Base-by-base conservation (phyloP, 2,329 filamentous ascomycete genomes). In the Emmonsiellopsis sp. region DNA sequence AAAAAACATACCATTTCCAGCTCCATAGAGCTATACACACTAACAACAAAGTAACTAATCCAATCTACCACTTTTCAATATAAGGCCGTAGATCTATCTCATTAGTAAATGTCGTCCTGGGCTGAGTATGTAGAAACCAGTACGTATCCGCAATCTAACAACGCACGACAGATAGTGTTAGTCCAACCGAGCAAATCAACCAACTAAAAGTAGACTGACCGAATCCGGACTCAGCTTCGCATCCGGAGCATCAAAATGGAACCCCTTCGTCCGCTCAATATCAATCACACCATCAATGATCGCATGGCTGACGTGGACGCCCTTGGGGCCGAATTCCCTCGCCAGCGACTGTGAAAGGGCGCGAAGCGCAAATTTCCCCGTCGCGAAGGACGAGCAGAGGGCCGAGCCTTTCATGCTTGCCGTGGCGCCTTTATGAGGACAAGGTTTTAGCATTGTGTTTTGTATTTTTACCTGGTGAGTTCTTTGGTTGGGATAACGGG, bases 231-330 rank as follows among this genome's bases (percentile, higher is more conserved):
- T 83, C 56, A 95, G 81, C 74, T 91, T 92, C 0, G 77, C 81
- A 68, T 85, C 82, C 5, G 78, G 72, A 20, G 75, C 74, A 56
- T 78, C 71, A 65, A 79, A 78, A 53, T 78, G 65, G 70, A 72
- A 84, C 38, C 77, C 78, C 67, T 83, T 85, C 1, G 83, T 86
- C 57, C 80, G 75, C 0, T 87, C 86, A 52, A 87, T 90, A 67
- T 94, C 86, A 67, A 95, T 95, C 1, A 88, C 79, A 0, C 89
- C 90, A 65, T 95, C 90, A 52, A 94, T 84, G 56, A 95, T 82
- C 5, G 85, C 83, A 70, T 94, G 88, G 0, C 85, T 81, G 1
- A 95, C 85, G 67, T 95, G 90, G 1, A 95, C 80, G 2, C 90
- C 90, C 67, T 87, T 77, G 0, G 90, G 89, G 0, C 86, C 87